Conservation (phyloP, 345 rosid genomes). For the Schrenkiella parvula region DNA sequence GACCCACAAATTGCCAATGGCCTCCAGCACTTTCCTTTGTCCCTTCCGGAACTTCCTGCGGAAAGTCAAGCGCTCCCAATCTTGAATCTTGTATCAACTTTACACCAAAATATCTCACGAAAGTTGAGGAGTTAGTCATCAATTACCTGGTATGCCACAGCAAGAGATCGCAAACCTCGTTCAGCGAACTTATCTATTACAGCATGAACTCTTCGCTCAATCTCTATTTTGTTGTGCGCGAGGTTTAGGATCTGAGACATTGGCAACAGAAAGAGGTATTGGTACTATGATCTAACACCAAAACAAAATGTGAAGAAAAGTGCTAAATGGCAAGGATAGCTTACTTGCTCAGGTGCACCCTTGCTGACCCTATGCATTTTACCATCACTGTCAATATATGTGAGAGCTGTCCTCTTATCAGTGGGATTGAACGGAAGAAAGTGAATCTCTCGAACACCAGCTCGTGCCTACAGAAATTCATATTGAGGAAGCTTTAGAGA, state of each 20-base stretch:
- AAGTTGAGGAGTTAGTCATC: neutral
- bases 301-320: neutral
- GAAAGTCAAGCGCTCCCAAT: neutral
- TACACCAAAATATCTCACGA: neutral
- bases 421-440: conserved; percentile 99
- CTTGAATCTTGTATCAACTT: conserved; percentile 9
- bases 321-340: neutral
- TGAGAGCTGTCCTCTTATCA: conserved; percentile 94
- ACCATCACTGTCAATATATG: conserved; percentile 67
- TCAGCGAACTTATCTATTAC: conserved; percentile 96
- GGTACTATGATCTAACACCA: neutral
- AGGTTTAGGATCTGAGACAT: conserved; percentile 72
- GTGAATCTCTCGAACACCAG: conserved; percentile 89
- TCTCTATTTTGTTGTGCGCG: conserved; percentile 80
- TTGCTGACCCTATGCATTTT: conserved; percentile 98
- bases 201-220: conserved; percentile 89
- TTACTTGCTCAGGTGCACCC: conserved; percentile 99
- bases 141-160: conserved; percentile 89
- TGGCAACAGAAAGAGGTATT: neutral
- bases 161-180: conserved; percentile 93
- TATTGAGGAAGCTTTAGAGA: neutral
- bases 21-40: conserved; percentile 89
- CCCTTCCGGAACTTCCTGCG: conserved; percentile 92
- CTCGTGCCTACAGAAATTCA: conserved; percentile 65
- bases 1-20: conserved; percentile 94